Conservation (phyloP, 257 asterid species). For the Perilla frutescens region DNA sequence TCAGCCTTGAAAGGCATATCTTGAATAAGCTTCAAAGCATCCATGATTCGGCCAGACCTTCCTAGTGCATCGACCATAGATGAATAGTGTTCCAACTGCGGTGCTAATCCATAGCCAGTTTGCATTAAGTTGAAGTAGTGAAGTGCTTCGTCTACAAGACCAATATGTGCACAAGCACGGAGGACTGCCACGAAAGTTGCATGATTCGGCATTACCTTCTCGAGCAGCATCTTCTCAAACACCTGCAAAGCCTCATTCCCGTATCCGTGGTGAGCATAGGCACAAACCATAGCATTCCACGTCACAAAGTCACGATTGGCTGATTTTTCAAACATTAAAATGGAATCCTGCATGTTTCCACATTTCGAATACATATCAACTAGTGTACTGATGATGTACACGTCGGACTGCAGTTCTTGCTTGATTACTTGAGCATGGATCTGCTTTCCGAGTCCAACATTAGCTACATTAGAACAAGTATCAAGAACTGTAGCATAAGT, state of each 20-base stretch:
- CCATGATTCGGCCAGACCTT: conserved; percentile 57
- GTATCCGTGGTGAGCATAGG: conserved; percentile 80
- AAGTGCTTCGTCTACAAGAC: conserved; percentile 67
- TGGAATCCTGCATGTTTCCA: conserved; percentile 75
- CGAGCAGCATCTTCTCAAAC: conserved; percentile 63
- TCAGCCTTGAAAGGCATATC: conserved; percentile 86
- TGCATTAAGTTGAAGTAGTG: conserved; percentile 69
- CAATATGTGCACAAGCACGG: conserved; percentile 89
- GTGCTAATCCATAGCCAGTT: conserved; percentile 58
- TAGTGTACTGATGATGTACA: conserved; percentile 76
- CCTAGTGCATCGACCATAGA: conserved; percentile 90
- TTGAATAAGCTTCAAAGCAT: conserved; percentile 73
- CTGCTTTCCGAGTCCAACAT: conserved; percentile 84
- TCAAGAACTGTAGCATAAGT: conserved; percentile 92
- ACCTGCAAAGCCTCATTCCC: conserved; percentile 67
- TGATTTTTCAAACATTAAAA: conserved; percentile 74
- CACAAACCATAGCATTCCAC: conserved; percentile 89
- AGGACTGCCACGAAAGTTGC: conserved; percentile 91
- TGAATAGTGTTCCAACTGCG: conserved; percentile 84
- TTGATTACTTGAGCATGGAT: conserved; percentile 88
- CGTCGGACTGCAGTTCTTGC: conserved; percentile 78
- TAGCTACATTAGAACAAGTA: conserved; percentile 85
- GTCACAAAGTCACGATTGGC: conserved; percentile 73
- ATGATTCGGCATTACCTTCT: conserved; percentile 65
- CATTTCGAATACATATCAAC: conserved; percentile 98